These are phyloP conservation scores for Xylaria sp. DNA, from an alignment of 2,329 filamentous ascomycete genomes.

Conservation along the genomic window DNA sequence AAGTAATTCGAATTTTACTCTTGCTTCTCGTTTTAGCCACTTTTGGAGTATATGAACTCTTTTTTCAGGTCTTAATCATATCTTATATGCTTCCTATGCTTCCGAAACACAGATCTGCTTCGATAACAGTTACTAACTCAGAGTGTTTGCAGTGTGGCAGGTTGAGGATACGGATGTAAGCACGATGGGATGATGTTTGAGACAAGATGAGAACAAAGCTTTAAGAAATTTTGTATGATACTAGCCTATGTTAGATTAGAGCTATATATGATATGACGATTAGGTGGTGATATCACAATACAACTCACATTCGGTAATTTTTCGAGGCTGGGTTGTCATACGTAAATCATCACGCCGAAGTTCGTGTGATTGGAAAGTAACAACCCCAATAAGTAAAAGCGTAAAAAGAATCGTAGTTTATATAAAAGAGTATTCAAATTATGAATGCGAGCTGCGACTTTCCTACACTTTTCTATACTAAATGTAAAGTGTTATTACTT, in stretches of 20 bases:
- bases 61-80: background rate
- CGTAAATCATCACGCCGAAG: background rate
- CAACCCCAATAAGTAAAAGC: background rate
- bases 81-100: background rate
- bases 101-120: background rate
- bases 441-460: background rate
- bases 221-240: conserved; percentile 4
- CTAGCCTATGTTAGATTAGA: background rate
- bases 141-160: conserved; percentile 72
- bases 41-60: background rate
- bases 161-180: conserved; percentile 82
- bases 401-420: background rate
- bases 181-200: conserved; percentile 59
- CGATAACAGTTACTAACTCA: background rate
- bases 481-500: background rate
- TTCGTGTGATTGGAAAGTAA: background rate
- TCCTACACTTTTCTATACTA: no score
- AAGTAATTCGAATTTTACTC: background rate
- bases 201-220: background rate
- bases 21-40: background rate
- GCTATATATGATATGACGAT: background rate
- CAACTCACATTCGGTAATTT: background rate
- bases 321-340: background rate
- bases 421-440: background rate
- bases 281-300: background rate